A percentile compares a stretch with the other conserved stretches of the same genome.
These are phyloP conservation scores for Leccinum subtestaceum DNA, from an alignment of 768 basidiomycete genomes.

Conservation along the genomic window DNA sequence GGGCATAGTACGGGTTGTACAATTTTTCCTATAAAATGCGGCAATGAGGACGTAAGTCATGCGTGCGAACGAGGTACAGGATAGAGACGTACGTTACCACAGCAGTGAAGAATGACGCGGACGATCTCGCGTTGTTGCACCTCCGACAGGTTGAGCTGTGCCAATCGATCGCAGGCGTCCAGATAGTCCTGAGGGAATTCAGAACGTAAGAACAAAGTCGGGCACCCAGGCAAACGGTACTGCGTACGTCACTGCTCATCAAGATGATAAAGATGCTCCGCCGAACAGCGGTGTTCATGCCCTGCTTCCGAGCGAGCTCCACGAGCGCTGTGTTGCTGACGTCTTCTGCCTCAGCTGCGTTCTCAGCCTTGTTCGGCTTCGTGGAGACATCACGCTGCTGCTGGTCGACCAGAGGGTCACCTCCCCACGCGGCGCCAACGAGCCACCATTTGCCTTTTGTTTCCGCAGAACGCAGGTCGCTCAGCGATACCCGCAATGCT, in stretches of 20 bases:
- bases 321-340: slow-evolving; percentile 45
- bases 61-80: not conserved
- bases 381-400: slow-evolving; percentile 40
- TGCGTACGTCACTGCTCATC: slow-evolving; percentile 90
- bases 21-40: slow-evolving; percentile 60
- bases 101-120: slow-evolving; percentile 88
- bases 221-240: not conserved
- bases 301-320: slow-evolving; percentile 88
- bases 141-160: slow-evolving; percentile 80
- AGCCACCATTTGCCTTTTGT: slow-evolving; percentile 98
- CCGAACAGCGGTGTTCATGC: slow-evolving; percentile 98
- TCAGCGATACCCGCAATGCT: slow-evolving; percentile 78
- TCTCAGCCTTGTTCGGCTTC: slow-evolving; percentile 22
- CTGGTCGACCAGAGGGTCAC: slow-evolving; percentile 83
- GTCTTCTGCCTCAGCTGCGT: slow-evolving; percentile 30
- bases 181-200: slow-evolving; percentile 73
- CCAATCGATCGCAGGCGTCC: slow-evolving; percentile 91
- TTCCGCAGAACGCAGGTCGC: slow-evolving; percentile 81
- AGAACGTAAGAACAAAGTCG: not conserved
- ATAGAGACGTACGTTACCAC: slow-evolving; percentile 64
- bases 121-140: slow-evolving; percentile 93
- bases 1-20: slow-evolving; percentile 95
- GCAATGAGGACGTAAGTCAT: not conserved
- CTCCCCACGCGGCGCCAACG: slow-evolving; percentile 93
- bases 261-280: slow-evolving; percentile 88